These are phyloP conservation scores for Cystofilobasidium capitatum DNA, from an alignment of 768 basidiomycete genomes.

Conservation along the genomic window DNA sequence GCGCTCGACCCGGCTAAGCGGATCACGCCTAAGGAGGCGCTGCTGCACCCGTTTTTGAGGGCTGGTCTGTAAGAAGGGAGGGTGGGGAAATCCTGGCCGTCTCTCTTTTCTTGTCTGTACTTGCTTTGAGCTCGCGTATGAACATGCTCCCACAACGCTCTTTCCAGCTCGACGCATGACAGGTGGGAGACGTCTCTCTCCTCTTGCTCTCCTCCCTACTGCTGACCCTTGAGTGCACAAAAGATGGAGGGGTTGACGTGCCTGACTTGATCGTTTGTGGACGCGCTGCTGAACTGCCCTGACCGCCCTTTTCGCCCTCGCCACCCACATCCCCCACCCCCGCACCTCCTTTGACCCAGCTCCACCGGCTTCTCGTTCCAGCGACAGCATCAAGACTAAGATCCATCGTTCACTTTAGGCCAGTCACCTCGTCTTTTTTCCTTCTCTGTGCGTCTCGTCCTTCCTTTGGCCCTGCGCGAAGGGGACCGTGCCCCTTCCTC, in stretches of 20 bases:
- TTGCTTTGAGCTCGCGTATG: neutral
- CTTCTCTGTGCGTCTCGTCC: too few relatives aligned
- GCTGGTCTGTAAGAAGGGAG: neutral
- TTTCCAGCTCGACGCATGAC: neutral
- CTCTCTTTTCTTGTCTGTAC: too few relatives aligned
- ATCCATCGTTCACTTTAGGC: too few relatives aligned
- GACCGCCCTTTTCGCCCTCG: too few relatives aligned
- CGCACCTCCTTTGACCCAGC: neutral
- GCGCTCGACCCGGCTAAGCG: slow-evolving; percentile 74
- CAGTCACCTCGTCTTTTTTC: too few relatives aligned
- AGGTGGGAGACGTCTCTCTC: too few relatives aligned
- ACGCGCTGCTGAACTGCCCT: neutral
- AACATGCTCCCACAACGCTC: neutral
- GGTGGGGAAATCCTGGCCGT: neutral
- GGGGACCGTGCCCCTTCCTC: too few relatives aligned
- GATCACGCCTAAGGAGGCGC: slow-evolving; percentile 80
- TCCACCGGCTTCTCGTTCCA: neutral
- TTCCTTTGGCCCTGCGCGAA: too few relatives aligned
- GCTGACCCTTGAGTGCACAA: too few relatives aligned
- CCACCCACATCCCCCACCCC: neutral
- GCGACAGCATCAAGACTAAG: too few relatives aligned
- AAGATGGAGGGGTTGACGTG: too few relatives aligned
- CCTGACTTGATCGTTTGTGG: too few relatives aligned
- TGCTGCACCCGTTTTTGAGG: slow-evolving; percentile 73
- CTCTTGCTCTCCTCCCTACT: neutral